Base-by-base conservation (phyloP, 148 eudicot species). In the Linanthus parryae region DNA sequence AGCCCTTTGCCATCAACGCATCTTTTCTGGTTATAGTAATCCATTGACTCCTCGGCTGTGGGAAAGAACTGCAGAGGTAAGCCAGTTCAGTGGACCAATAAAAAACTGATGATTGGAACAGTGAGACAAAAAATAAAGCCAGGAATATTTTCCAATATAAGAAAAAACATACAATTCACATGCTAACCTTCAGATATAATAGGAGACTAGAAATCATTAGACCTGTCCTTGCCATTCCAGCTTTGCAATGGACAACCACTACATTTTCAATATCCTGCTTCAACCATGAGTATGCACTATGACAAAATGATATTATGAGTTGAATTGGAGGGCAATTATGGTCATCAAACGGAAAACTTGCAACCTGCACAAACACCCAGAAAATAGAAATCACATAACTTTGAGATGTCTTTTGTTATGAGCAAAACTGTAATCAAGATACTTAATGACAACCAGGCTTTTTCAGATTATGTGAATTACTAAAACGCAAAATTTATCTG, bases 221-320 rank as follows among this genome's bases (percentile, higher is more conserved):
- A 52, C 98, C 98, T 23, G 98, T 91, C 74, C 98, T 79, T 61
- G 90, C 98, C 71, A 72, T 83, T 21, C 98, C 95, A 64, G 97
- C 97, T 74, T 86, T 86, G 59, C 95, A 91, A 66, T 91, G 97
- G 65, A 91, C 84, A 39, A 91, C 95, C 54, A 91, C 85, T 24
- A 87, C 87, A 72, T 91, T 91, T 57, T 76, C 69, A 49, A 91
- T 79, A 63, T 87, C 90, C 57, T 78, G 83, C 73, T 91, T 91
- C 69, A 91, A 70, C 95, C 98, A 91, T 34, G 80, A 54, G 69
- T 77, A 79, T 49, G 90, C 89, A 79, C 98, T 91, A 75, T 79
- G 81, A 62, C 95, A 91, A 61, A 91, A 91, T 62, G 75, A 70
- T 47, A 63, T 61, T 31, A 91, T 69, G 26, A 91, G 94, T 49